Percentiles rank a stretch among this genome's conserved stretches.
Evolutionary conservation across 306 rosid species (phyloP).

Genomic region (Parietaria judaica): DNA sequence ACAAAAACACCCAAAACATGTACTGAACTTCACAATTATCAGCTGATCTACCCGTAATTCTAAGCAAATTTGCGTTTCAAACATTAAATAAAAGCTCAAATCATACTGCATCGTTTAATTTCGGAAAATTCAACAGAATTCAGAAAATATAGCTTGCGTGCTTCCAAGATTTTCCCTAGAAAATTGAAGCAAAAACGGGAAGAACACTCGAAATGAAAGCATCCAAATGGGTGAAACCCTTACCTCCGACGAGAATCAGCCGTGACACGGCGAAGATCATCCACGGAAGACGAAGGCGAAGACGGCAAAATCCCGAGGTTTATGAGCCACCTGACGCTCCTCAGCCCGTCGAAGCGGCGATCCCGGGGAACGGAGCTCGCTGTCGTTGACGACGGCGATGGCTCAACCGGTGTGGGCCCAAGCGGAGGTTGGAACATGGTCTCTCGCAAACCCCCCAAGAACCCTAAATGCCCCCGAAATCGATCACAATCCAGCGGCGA

Average conservation of each 20-base stretch:
- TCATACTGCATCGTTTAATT: not conserved
- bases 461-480: too few relatives aligned
- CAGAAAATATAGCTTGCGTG: too few relatives aligned
- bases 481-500: conserved; percentile 11
- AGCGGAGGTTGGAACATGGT: conserved; percentile 44
- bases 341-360: conserved; percentile 47
- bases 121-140: not conserved
- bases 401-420: conserved; percentile 49
- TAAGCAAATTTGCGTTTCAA: too few relatives aligned
- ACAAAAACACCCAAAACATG: not conserved
- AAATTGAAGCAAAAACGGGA: not conserved
- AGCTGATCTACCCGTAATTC: too few relatives aligned
- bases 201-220: not conserved
- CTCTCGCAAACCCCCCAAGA: conserved; percentile 17
- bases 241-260: conserved; percentile 91
- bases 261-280: conserved; percentile 88
- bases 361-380: conserved; percentile 30
- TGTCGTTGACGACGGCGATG: conserved; percentile 17
- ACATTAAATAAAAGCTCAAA: too few relatives aligned
- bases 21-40: not conserved
- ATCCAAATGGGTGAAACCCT: too few relatives aligned
- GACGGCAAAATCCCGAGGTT: conserved; percentile 88
- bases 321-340: conserved; percentile 91
- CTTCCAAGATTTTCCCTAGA: not conserved
- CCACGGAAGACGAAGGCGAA: conserved; percentile 36